Evolutionary conservation across 202 grass and related monocot genomes (phyloP), one percentile per base, ranked within the genome.

Genomic region (Setaria italica): DNA sequence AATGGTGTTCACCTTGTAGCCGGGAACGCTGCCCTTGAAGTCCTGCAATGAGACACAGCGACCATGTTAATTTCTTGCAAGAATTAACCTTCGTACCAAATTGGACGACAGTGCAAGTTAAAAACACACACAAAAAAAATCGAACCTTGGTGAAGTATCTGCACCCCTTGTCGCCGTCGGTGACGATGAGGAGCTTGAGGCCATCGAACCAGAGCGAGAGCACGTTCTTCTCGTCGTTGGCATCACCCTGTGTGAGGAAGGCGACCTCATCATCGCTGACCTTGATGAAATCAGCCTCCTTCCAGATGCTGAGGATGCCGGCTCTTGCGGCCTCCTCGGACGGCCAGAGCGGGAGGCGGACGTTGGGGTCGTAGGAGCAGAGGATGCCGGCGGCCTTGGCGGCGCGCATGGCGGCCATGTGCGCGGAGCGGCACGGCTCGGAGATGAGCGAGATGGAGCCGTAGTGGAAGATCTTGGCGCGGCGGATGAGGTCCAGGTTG

Each of bases 201-300:
- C 93, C 91, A 0, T 98, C 95, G 3, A 93, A 94, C 95, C 95
- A 98, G 3, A 98, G 84, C 5, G 93, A 89, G 33, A 94, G 79
- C 6, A 98, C 91, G 7, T 94, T 92, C 79, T 89, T 84, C 86
- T 98, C 95, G 0, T 76, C 87, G 4, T 70, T 78, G 2, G 95
- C 84, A 11, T 98, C 93, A 0, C 93, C 89, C 84, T 90, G 59
- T 3, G 95, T 98, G 25, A 98, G 70, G 84, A 98, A 98, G 0
- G 91, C 95, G 0, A 98, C 95, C 89, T 98, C 95, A 7, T 98
- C 95, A 33, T 98, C 95, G 41, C 95, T 98, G 0, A 98, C 91
- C 93, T 95, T 98, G 74, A 98, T 98, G 78, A 98, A 95, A 21
- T 98, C 93, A 0, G 95, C 93, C 86, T 98, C 93, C 80, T 93